Percentiles rank a stretch among this genome's conserved stretches.
Evolutionary conservation across 176 grass and related monocot species (phyloP).

Genomic region (Zea mays): Zm-B73-REFERENCE-NAM-5.0 NC_050097.1:153851001-153851500

Average conservation of each 20-base stretch:
- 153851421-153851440: slow-evolving; percentile 63
- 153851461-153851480: slow-evolving; percentile 86
- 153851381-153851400: slow-evolving; percentile 76
- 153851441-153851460: slow-evolving; percentile 81
- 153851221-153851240: no score
- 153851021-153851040: no score
- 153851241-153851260: slow-evolving; percentile 74
- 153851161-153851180: no score
- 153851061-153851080: no score
- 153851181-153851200: no score
- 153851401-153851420: slow-evolving; percentile 44
- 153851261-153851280: slow-evolving; percentile 87
- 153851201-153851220: no score
- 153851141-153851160: slow-evolving; percentile 68
- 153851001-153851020: no score
- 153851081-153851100: slow-evolving; percentile 34
- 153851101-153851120: slow-evolving; percentile 92
- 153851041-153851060: no score
- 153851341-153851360: slow-evolving; percentile 61
- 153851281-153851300: slow-evolving; percentile 59
- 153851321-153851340: slow-evolving; percentile 55
- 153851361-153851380: slow-evolving; percentile 53
- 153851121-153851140: slow-evolving; percentile 88
- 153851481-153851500: slow-evolving; percentile 83
- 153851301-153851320: slow-evolving; percentile 57